These are phyloP conservation scores for Hordeum pubiflorum DNA, from an alignment of 202 grass and related monocot genomes.

Conservation along the genomic window DNA sequence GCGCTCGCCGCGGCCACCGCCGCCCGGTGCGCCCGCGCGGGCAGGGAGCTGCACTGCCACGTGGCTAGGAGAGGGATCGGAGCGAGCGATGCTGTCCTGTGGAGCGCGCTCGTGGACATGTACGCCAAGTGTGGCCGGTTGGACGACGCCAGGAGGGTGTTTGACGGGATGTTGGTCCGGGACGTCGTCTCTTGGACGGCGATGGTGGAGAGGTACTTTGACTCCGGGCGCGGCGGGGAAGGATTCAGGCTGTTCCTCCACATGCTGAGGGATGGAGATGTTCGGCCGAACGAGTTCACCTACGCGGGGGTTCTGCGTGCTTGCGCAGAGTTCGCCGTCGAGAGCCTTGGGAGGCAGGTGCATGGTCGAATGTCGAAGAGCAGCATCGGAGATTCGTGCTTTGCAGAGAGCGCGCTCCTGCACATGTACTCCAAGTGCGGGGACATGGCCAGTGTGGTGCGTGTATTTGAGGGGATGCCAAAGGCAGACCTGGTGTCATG, in stretches of 20 bases:
- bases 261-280: slow-evolving; percentile 39
- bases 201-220: slow-evolving; percentile 85
- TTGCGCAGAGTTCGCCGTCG: slow-evolving; percentile 42
- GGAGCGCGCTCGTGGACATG: slow-evolving; percentile 83
- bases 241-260: slow-evolving; percentile 51
- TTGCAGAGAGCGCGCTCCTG: slow-evolving; percentile 55
- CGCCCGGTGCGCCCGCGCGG: slow-evolving; percentile 29
- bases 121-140: slow-evolving; percentile 73
- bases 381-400: slow-evolving; percentile 41
- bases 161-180: slow-evolving; percentile 38
- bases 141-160: slow-evolving; percentile 62
- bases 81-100: slow-evolving; percentile 42
- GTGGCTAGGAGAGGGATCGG: slow-evolving; percentile 57
- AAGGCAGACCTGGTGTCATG: slow-evolving; percentile 66
- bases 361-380: slow-evolving; percentile 63
- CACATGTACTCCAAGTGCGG: slow-evolving; percentile 84
- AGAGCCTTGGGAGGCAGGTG: slow-evolving; percentile 57
- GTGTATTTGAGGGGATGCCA: slow-evolving; percentile 42
- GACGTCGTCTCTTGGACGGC: slow-evolving; percentile 78
- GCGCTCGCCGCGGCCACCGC: slow-evolving; percentile 52
- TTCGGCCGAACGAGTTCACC: slow-evolving; percentile 66
- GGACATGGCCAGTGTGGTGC: slow-evolving; percentile 43
- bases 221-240: slow-evolving; percentile 34
- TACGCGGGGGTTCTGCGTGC: slow-evolving; percentile 63
- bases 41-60: slow-evolving; percentile 80